A percentile compares a stretch with the other conserved stretches of the same genome.
These are phyloP conservation scores for Emericellopsis cladophorae DNA, from an alignment of 2,329 filamentous ascomycete species.

Conservation along the genomic window DNA sequence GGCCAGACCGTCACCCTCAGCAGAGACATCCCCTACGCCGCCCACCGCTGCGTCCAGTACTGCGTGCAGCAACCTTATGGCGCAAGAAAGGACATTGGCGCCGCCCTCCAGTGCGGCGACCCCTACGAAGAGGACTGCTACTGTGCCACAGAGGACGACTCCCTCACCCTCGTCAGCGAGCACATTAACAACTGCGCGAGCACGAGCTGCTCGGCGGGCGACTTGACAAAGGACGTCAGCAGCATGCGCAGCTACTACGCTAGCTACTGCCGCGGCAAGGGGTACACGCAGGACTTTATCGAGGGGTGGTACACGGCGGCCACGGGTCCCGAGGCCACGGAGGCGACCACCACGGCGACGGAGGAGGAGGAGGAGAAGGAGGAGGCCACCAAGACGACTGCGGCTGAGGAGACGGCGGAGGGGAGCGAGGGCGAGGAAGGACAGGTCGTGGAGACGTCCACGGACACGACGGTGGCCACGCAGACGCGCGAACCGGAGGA, in stretches of 20 bases:
- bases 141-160: background rate
- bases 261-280: conserved; percentile 1
- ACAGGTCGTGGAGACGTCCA: background rate
- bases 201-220: conserved; percentile 1
- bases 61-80: conserved; percentile 1
- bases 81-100: conserved; percentile 1
- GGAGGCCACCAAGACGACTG: background rate
- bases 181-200: conserved; percentile 2
- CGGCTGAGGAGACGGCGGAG: background rate
- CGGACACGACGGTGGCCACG: background rate
- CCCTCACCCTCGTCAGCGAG: conserved; percentile 1
- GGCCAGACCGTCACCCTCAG: background rate
- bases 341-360: background rate
- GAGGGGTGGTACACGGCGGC: conserved; percentile 2
- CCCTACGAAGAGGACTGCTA: conserved; percentile 4
- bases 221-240: conserved; percentile 1
- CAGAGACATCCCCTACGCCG: conserved; percentile 1
- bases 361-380: background rate
- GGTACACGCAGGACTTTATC: conserved; percentile 1
- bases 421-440: background rate
- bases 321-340: conserved; percentile 2
- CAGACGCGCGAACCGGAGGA: background rate
- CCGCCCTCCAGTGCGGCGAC: conserved; percentile 1
- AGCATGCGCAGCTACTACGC: conserved; percentile 2
- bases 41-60: conserved; percentile 1